phyloP scores from a whole-genome alignment of 306 rosid genomes.

The Phaseolus lunatus region DNA sequence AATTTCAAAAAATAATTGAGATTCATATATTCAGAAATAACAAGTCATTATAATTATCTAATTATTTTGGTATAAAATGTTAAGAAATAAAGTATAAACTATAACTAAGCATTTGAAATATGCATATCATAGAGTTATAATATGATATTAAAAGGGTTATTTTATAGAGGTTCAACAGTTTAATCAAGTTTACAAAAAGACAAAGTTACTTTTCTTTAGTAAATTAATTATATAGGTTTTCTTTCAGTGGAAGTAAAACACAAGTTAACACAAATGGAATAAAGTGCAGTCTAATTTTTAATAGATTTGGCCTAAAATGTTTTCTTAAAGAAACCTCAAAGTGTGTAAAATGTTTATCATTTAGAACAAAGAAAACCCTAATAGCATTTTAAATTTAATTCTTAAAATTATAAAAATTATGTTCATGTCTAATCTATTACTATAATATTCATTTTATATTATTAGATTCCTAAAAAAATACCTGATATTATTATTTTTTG shows the following conservation, averaged over 20 bases:
- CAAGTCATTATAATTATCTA: not conserved
- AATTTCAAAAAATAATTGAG: not conserved
- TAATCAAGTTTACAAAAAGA: not conserved
- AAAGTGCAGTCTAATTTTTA: not conserved
- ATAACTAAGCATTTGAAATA: not conserved
- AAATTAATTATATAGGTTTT: not conserved
- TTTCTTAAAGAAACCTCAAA: slow-evolving; percentile 12
- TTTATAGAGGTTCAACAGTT: not conserved
- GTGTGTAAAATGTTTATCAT: not conserved
- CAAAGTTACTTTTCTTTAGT: not conserved
- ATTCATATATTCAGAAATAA: not conserved
- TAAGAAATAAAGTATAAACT: not conserved
- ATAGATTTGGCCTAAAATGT: not conserved
- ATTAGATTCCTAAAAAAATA: too few relatives aligned
- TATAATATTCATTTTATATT: too few relatives aligned
- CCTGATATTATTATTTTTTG: too few relatives aligned
- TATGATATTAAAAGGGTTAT: not conserved
- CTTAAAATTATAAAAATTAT: not conserved
- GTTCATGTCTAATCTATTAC: too few relatives aligned
- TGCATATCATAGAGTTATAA: not conserved
- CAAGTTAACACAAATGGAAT: not conserved
- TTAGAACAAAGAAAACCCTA: not conserved
- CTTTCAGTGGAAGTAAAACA: not conserved
- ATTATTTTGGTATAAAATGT: not conserved
- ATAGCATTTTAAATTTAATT: not conserved